phyloP scores from a whole-genome alignment of 345 rosid genomes.

The Lepidium didymum region DNA sequence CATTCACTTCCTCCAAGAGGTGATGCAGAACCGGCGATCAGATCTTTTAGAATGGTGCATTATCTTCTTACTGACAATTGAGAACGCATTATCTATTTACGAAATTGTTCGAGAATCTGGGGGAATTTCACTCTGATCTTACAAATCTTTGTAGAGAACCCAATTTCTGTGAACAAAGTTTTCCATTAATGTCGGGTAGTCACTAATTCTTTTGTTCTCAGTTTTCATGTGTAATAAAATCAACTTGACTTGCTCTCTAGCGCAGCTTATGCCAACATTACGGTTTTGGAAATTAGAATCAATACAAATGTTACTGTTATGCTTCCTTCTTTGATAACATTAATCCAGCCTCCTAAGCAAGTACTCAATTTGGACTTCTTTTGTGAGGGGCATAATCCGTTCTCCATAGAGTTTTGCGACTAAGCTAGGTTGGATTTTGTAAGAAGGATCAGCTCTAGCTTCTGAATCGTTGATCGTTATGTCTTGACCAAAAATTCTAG shows the following conservation, averaged over 20 bases:
- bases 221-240: constrained; percentile 22
- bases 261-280: not conserved
- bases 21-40: constrained; percentile 69
- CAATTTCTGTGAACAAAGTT: not conserved
- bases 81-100: constrained; percentile 61
- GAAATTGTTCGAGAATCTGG: constrained; percentile 58
- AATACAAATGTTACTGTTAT: not conserved
- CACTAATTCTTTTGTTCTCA: constrained; percentile 2
- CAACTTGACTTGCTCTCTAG: constrained; percentile 3
- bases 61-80: constrained; percentile 64
- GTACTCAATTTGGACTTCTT: constrained; percentile 63
- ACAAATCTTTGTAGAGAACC: not conserved
- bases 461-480: constrained; percentile 8
- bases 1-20: constrained; percentile 91
- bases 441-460: constrained; percentile 31
- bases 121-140: constrained; percentile 28
- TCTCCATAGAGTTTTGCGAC: constrained; percentile 49
- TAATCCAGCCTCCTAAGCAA: constrained; percentile 54
- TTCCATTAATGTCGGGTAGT: not conserved
- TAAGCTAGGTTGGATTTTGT: constrained; percentile 49
- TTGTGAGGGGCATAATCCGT: constrained; percentile 68
- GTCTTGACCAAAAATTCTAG: constrained; percentile 43
- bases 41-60: constrained; percentile 90
- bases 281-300: constrained; percentile 3
- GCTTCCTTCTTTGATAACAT: not conserved